These are phyloP conservation scores for Ceratobasidium sp. DNA, from an alignment of 1,284 basidiomycete genomes.

Conservation along the genomic window DNA sequence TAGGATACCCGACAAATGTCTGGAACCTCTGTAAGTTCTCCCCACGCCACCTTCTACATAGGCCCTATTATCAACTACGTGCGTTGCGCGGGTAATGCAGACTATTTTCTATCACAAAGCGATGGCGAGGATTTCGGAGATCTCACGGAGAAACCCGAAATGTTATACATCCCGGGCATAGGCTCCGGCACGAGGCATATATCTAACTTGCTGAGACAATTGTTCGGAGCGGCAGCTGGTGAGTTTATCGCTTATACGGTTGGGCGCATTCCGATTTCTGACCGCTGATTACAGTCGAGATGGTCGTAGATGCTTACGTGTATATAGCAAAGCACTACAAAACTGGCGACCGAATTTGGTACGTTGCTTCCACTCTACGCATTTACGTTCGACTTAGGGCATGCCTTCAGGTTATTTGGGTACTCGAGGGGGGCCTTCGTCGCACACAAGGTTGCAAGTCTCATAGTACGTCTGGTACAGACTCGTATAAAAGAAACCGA, in stretches of 20 bases:
- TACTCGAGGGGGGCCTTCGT: constrained; percentile 45
- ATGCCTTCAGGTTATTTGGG: constrained; percentile 24
- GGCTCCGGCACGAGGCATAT: constrained; percentile 28
- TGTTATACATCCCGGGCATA: constrained; percentile 33
- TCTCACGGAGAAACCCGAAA: background rate
- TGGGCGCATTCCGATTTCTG: background rate
- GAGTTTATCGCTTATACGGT: background rate
- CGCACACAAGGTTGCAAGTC: constrained; percentile 45
- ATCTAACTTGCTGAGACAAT: constrained; percentile 18
- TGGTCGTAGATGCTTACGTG: constrained; percentile 24
- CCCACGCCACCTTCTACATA: too few species aligned
- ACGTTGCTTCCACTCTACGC: background rate
- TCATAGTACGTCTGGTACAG: constrained; percentile 29
- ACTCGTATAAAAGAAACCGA: background rate
- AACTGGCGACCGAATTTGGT: constrained; percentile 30
- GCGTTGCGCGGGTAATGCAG: too few species aligned
- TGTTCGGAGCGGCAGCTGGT: constrained; percentile 27
- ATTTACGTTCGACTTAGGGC: background rate
- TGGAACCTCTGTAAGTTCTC: constrained; percentile 23
- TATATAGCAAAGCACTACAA: constrained; percentile 20
- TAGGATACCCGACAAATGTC: constrained; percentile 11
- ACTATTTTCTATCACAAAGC: background rate
- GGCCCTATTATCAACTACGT: too few species aligned
- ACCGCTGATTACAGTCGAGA: constrained; percentile 24
- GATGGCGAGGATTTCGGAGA: too few species aligned